Conservation (phyloP, 1,284 basidiomycete genomes). For the Cutaneotrichosporon arboriforme region DNA sequence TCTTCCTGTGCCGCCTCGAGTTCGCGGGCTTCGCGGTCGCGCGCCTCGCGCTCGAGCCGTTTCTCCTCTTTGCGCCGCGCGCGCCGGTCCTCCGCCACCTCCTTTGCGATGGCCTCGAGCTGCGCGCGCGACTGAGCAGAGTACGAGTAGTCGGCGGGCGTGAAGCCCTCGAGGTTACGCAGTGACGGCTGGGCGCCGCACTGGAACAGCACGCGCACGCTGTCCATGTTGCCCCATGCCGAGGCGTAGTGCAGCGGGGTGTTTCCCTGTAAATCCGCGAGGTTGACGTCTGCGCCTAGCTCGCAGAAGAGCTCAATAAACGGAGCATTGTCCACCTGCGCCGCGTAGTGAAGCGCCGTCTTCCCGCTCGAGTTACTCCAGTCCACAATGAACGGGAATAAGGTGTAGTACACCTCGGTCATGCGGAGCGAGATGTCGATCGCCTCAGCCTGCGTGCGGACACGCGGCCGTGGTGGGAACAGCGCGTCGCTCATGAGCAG, state of each 20-base stretch:
- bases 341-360: slow-evolving; percentile 81
- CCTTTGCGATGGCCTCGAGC: slow-evolving; percentile 29
- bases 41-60: slow-evolving; percentile 10
- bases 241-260: slow-evolving; percentile 74
- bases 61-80: slow-evolving; percentile 11
- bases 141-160: slow-evolving; percentile 85
- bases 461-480: slow-evolving; percentile 23
- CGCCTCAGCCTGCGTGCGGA: slow-evolving; percentile 19
- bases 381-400: slow-evolving; percentile 67
- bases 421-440: slow-evolving; percentile 26
- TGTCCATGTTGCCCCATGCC: slow-evolving; percentile 51
- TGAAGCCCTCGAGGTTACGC: slow-evolving; percentile 84
- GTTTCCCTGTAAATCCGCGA: slow-evolving; percentile 85
- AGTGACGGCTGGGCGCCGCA: slow-evolving; percentile 73
- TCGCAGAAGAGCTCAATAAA: slow-evolving; percentile 70
- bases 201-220: slow-evolving; percentile 81
- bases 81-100: slow-evolving; percentile 26
- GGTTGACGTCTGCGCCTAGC: slow-evolving; percentile 75
- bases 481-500: slow-evolving; percentile 23
- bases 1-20: not conserved
- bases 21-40: not conserved
- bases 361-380: slow-evolving; percentile 84
- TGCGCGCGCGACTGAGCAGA: slow-evolving; percentile 50
- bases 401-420: slow-evolving; percentile 33
- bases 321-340: slow-evolving; percentile 80